Evolutionary conservation across 129 eudicot species (phyloP).

Genomic region (Flaveria trinervia): DNA sequence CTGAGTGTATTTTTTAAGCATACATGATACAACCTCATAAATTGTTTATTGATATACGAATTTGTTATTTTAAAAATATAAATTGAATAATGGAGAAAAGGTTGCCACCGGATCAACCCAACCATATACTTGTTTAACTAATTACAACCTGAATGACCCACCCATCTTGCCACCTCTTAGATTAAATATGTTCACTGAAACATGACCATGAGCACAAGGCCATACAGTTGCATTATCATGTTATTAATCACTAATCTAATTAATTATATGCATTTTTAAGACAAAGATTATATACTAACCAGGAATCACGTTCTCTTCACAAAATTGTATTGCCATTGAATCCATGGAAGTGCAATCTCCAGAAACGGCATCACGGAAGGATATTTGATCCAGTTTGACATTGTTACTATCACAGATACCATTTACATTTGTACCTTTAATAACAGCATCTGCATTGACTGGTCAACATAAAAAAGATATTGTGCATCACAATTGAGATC

Average conservation of each 20-base stretch:
- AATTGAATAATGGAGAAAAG: too few relatives aligned
- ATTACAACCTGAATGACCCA: too few relatives aligned
- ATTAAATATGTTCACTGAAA: too few relatives aligned
- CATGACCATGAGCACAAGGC: too few relatives aligned
- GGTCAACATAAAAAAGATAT: conserved; percentile 14
- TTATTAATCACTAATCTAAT: neutral
- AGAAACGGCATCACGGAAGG: conserved; percentile 40
- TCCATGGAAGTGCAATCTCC: conserved; percentile 33
- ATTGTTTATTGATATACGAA: too few relatives aligned
- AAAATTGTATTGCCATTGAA: conserved; percentile 47
- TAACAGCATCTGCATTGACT: conserved; percentile 50
- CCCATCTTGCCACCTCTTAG: too few relatives aligned
- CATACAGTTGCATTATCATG: neutral
- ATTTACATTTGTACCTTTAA: conserved; percentile 42
- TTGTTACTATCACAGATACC: conserved; percentile 36
- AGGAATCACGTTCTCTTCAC: conserved; percentile 46
- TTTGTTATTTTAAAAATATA: too few relatives aligned
- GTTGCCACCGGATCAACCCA: too few relatives aligned
- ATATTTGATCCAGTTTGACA: conserved; percentile 21
- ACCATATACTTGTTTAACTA: too few relatives aligned
- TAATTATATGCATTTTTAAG: conserved; percentile 1
- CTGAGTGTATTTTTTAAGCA: too few relatives aligned
- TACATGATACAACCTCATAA: too few relatives aligned
- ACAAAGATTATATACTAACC: conserved; percentile 33
- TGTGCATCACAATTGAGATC: neutral